These are phyloP conservation scores for Mycosphaerelloides madeirae DNA, from an alignment of 2,329 filamentous ascomycete species.

Conservation along the genomic window DNA sequence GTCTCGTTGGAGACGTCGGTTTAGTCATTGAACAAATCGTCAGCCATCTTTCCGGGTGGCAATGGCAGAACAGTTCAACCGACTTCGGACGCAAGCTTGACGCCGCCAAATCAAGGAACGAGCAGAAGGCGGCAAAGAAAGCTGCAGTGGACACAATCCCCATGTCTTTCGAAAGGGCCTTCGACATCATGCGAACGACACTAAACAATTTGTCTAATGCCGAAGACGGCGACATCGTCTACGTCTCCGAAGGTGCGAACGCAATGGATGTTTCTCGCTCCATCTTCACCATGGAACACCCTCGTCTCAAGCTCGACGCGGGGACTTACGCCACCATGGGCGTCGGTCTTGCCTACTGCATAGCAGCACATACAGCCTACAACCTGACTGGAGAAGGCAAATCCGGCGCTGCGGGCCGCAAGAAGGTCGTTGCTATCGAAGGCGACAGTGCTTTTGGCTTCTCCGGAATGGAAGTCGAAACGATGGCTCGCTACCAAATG, in stretches of 20 bases:
- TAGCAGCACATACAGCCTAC: conserved; percentile 55
- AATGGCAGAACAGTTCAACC: conserved; percentile 36
- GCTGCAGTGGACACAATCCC: conserved; percentile 39
- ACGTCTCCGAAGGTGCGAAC: conserved; percentile 56
- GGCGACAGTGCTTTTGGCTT: conserved; percentile 55
- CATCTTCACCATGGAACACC: conserved; percentile 51
- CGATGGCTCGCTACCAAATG: conserved; percentile 52
- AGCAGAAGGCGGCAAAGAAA: conserved; percentile 41
- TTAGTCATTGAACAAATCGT: conserved; percentile 47
- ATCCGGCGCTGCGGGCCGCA: conserved; percentile 26
- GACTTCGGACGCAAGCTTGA: conserved; percentile 34
- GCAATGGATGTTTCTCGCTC: conserved; percentile 59
- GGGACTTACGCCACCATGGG: conserved; percentile 59
- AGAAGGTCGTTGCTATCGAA: conserved; percentile 53
- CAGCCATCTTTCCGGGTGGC: conserved; percentile 41
- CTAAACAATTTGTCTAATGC: conserved; percentile 45
- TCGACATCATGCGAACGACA: conserved; percentile 49
- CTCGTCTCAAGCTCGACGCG: conserved; percentile 53
- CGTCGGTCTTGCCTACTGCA: conserved; percentile 53
- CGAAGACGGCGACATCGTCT: conserved; percentile 47
- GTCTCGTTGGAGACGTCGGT: conserved; percentile 50
- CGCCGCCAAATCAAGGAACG: conserved; percentile 43
- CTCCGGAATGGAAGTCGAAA: conserved; percentile 53
- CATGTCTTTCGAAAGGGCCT: conserved; percentile 49
- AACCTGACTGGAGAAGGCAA: conserved; percentile 41